Conservation (phyloP, 1,139 yeast species). For the Nakaseomyces kungkrabaensis region DNA sequence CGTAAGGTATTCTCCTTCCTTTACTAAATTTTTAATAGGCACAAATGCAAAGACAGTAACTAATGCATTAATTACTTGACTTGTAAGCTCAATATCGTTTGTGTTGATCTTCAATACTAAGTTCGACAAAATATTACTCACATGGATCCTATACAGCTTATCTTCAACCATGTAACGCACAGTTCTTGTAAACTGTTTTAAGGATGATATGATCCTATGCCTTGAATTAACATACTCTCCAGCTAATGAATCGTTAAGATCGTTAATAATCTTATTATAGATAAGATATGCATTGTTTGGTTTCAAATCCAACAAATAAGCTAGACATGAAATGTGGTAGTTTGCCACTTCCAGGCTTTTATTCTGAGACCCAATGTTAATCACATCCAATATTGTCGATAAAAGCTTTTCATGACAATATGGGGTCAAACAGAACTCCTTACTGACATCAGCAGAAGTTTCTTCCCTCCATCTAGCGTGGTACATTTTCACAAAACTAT, state of each 20-base stretch:
- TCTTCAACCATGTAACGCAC: constrained; percentile 58
- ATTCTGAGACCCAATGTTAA: constrained; percentile 71
- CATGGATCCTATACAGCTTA: constrained; percentile 65
- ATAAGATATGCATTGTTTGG: constrained; percentile 41
- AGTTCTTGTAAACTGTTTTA: constrained; percentile 56
- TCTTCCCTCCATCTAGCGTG: constrained; percentile 51
- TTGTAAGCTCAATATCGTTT: constrained; percentile 71
- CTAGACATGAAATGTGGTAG: constrained; percentile 51
- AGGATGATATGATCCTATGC: constrained; percentile 69
- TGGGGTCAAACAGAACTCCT: constrained; percentile 36
- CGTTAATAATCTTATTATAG: constrained; percentile 56
- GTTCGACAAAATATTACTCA: constrained; percentile 62
- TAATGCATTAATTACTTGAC: constrained; percentile 58
- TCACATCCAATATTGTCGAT: constrained; percentile 42
- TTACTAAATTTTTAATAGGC: constrained; percentile 50
- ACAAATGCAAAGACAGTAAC: constrained; percentile 66
- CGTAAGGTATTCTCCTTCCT: constrained; percentile 40
- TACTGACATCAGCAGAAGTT: constrained; percentile 20
- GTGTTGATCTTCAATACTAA: constrained; percentile 79
- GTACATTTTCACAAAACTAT: constrained; percentile 45
- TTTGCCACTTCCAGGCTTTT: constrained; percentile 52
- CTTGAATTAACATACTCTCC: constrained; percentile 67
- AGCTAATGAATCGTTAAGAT: constrained; percentile 74
- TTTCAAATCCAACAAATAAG: constrained; percentile 52
- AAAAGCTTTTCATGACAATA: constrained; percentile 37